Percentiles rank a stretch among this genome's conserved stretches.
Conservation (phyloP, 805 yeast species). For the Metschnikowia gelsemii region DNA sequence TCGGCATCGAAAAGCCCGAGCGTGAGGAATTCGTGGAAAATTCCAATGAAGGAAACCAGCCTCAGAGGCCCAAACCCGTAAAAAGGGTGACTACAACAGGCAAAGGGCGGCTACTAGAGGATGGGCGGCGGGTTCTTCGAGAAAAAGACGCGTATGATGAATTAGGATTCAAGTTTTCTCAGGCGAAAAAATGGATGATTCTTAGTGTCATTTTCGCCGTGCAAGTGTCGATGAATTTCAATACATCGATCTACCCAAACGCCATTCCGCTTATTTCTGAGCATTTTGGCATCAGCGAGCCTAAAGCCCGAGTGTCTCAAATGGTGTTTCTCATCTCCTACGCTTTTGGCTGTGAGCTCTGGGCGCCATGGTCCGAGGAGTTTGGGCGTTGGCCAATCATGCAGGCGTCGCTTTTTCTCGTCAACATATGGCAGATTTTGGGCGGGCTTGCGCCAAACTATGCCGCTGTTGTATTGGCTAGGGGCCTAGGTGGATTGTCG, state of each 20-base stretch:
- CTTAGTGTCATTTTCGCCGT: conserved; percentile 37
- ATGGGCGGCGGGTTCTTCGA: conserved; percentile 28
- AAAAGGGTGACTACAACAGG: conserved; percentile 14
- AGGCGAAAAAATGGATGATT: conserved; percentile 35
- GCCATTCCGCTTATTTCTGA: conserved; percentile 26
- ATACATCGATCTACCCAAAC: conserved; percentile 34
- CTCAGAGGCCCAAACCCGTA: conserved; percentile 7
- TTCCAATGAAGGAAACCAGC: not conserved
- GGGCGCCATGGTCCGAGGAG: conserved; percentile 40
- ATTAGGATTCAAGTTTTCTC: conserved; percentile 34
- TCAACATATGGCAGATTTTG: conserved; percentile 33
- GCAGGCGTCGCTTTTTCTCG: conserved; percentile 30
- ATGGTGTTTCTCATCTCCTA: conserved; percentile 32
- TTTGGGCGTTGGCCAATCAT: conserved; percentile 35
- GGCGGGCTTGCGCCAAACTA: conserved; percentile 33
- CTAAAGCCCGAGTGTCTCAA: conserved; percentile 27
- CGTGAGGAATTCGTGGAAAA: conserved; percentile 6
- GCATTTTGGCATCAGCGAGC: conserved; percentile 24
- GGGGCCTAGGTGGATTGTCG: conserved; percentile 31
- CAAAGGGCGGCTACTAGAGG: conserved; percentile 23
- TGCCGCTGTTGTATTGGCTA: conserved; percentile 26
- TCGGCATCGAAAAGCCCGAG: conserved; percentile 9
- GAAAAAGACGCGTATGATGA: conserved; percentile 38
- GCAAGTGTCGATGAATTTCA: conserved; percentile 44
- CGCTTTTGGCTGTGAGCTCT: conserved; percentile 35